Base-by-base conservation (phyloP, 116 monocot species). In the Trichopus zeylanicus region DNA sequence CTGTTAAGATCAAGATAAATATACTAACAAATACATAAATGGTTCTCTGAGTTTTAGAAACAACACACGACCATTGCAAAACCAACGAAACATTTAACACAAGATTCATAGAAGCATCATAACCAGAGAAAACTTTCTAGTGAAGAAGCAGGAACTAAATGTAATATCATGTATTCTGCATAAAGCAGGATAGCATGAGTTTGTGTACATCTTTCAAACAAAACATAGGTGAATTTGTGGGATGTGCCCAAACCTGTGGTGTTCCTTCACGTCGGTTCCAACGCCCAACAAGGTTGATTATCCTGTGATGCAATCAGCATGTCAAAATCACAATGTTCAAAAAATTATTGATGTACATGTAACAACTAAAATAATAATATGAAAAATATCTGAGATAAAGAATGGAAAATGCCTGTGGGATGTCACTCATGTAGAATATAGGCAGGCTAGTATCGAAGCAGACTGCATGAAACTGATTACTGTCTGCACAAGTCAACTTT, bases 391-490 rank as follows among this genome's bases (percentile, higher is more conserved):
- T 29, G 58, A 58, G 58, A 4, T 61, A 26, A 10, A 30, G 46
- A 65, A 48, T 4, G 53, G 20, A 54, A 46, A 68, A 57, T 85
- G 51, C 91, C 87, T 83, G 79, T 90, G 95, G 37, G 95, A 97
- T 55, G 61, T 97, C 87, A 74, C 90, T 97, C 95, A 97, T 87
- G 73, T 97, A 95, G 63, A 95, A 87, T 73, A 90, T 90, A 23
- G 95, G 95, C 7, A 91, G 95, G 54, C 70, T 77, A 42, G 95
- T 97, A 64, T 97, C 95, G 67, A 97, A 68, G 59, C 95, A 97
- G 46, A 84, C 66, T 19, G 87, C 95, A 77, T 97, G 95, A 53
- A 97, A 97, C 61, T 97, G 91, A 68, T 95, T 97, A 46, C 95
- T 97, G 55, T 97, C 95, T 67, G 81, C 74, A 77, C 95, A 90